Evolutionary conservation across 352 stramenopile species (phyloP), one percentile per base, ranked within the genome.

Genomic region (Halophytophthora batemanensis): DNA sequence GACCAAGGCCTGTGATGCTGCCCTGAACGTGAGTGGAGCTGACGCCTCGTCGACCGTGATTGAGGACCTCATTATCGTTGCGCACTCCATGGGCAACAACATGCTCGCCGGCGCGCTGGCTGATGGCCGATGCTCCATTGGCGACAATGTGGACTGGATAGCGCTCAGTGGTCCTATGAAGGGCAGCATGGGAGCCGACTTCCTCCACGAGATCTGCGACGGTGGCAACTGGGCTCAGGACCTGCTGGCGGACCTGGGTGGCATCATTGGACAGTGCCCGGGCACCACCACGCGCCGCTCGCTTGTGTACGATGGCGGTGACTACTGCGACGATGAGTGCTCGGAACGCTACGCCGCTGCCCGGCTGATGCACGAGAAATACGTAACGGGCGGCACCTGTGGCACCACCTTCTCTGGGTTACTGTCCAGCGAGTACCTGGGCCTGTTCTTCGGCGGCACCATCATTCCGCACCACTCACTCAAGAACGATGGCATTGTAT

Each of bases 61-160:
- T 39, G 58, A 75, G 31, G 56, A 84, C 45, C 55, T 74, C 18
- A 83, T 81, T 46, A 47, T 86, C 25, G 56, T 87, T 12, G 61
- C 64, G 4, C 70, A 84, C 43, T 87, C 76, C 4, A 83, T 84
- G 71, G 76, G 73, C 12, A 81, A 77, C 45, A 61, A 67, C 33
- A 78, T 82, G 63, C 36, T 82, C 10, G 70, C 54, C 12, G 59
- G 66, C 2, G 76, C 76, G 6, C 34, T 85, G 11, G 71, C 67
- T 13, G 69, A 57, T 3, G 63, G 55, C 7, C 70, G 76, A 50
- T 87, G 73, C 44, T 65, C 56, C 7, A 65, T 85, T 7, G 70
- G 50, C 6, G 29, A 42, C 6, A 65, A 61, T 11, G 61, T 66
- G 1, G 54, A 58, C 33, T 82, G 70, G 64, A 59, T 85, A 19